Conservation (phyloP, 148 eudicot genomes). For the Talinum fruticosum region DNA sequence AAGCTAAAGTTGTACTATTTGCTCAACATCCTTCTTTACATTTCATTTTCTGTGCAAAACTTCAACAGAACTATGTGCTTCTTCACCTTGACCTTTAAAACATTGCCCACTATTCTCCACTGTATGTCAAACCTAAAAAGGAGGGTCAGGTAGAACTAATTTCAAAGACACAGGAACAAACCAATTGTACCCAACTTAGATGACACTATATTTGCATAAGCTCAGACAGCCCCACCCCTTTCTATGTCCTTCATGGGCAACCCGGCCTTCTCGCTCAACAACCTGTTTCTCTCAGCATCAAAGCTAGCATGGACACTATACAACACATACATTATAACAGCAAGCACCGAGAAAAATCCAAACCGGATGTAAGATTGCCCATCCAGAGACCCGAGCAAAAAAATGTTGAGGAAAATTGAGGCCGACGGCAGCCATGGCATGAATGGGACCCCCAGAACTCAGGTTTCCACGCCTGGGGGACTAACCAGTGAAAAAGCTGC, state of each 20-base stretch:
- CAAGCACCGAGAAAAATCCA: slow-evolving; percentile 59
- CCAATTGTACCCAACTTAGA: background rate
- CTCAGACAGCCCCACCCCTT: slow-evolving; percentile 28
- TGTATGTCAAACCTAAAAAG: background rate
- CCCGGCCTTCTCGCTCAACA: slow-evolving; percentile 35
- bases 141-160: background rate
- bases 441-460: slow-evolving; percentile 97
- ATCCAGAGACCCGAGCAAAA: slow-evolving; percentile 70
- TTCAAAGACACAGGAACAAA: background rate
- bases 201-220: background rate
- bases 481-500: slow-evolving; percentile 52
- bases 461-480: slow-evolving; percentile 72
- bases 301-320: slow-evolving; percentile 95
- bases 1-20: background rate
- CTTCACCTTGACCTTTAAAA: background rate
- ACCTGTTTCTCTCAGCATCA: slow-evolving; percentile 75
- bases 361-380: slow-evolving; percentile 65
- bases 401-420: slow-evolving; percentile 82
- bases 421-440: slow-evolving; percentile 88
- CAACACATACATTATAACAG: slow-evolving; percentile 57
- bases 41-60: slow-evolving; percentile 6
- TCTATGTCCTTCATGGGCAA: slow-evolving; percentile 41
- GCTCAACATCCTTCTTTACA: slow-evolving; percentile 6
- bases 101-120: background rate
- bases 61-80: slow-evolving; percentile 2